Evolutionary conservation across 805 yeast species (phyloP), one percentile per base, ranked within the genome.

Genomic region (Cyberlindnera mrakii): DNA sequence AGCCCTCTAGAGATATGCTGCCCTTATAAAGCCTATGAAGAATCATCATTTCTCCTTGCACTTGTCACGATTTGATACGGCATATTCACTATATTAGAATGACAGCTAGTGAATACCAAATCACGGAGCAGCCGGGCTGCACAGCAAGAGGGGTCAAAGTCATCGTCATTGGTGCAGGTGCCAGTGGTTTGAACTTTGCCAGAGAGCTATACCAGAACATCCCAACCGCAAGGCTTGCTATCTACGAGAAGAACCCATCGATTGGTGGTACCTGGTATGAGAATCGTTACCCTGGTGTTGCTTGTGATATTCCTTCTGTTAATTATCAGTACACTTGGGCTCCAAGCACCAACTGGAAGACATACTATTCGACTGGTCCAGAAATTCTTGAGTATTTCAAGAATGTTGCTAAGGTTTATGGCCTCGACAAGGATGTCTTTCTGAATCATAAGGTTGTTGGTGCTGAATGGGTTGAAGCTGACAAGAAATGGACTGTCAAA

Each of bases 111-210:
- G 38, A 35, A 25, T 35, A 35, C 38, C 31, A 35, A 15, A 35
- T 35, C 31, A 35, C 38, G 5, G 38, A 35, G 17, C 38, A 35
- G 17, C 32, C 38, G 27, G 38, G 32, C 13, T 35, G 31, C 7
- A 35, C 38, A 5, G 19, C 38, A 20, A 35, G 38, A 35, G 27
- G 27, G 18, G 27, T 35, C 31, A 35, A 35, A 35, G 38, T 35
- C 31, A 35, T 35, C 38, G 38, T 35, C 14, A 35, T 35, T 30
- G 38, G 38, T 35, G 38, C 38, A 35, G 38, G 38, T 23, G 38
- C 38, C 11, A 35, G 38, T 35, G 32, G 38, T n/a, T 30, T 35
- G 15, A 35, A 35, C 38, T 35, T 35, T 35, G 38, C 38, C 6
- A 14, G 38, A n/a, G 38, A 35, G 38, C 38, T 35, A 13, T 35